Percentiles rank a stretch among this genome's conserved stretches.
These are phyloP conservation scores for Colletotrichum simmondsii DNA, from an alignment of 2,329 filamentous ascomycete genomes.

Conservation along the genomic window DNA sequence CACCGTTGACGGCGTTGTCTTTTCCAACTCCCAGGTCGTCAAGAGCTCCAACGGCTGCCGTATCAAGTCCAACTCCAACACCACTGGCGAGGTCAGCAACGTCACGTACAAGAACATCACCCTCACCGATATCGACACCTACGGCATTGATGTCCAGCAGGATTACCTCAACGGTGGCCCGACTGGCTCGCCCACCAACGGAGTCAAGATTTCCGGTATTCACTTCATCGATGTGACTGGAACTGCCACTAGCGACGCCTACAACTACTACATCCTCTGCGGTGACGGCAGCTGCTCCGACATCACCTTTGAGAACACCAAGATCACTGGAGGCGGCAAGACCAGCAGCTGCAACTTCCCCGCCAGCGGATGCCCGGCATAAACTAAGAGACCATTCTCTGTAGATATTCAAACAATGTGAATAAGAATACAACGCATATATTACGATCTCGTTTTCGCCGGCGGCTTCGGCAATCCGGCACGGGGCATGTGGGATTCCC, in stretches of 20 bases:
- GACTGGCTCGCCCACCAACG: conserved; percentile 27
- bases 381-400: neutral
- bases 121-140: conserved; percentile 20
- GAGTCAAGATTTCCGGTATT: conserved; percentile 21
- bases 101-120: conserved; percentile 51
- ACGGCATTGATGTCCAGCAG: conserved; percentile 33
- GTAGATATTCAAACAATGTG: conserved; percentile 1
- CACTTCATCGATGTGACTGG: conserved; percentile 26
- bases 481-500: neutral
- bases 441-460: neutral
- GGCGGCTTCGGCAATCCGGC: neutral
- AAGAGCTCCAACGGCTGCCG: conserved; percentile 55
- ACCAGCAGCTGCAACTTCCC: conserved; percentile 29
- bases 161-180: conserved; percentile 34
- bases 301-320: conserved; percentile 28
- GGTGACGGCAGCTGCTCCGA: conserved; percentile 30
- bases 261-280: conserved; percentile 34
- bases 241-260: conserved; percentile 7
- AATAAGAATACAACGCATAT: neutral
- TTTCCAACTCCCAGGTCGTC: conserved; percentile 52
- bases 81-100: conserved; percentile 51
- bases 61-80: conserved; percentile 56
- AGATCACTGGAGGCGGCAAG: conserved; percentile 28
- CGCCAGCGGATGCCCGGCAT: conserved; percentile 24
- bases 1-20: conserved; percentile 53